Base-by-base conservation (phyloP, 2,329 filamentous ascomycete genomes). In the Calycina marina region DNA sequence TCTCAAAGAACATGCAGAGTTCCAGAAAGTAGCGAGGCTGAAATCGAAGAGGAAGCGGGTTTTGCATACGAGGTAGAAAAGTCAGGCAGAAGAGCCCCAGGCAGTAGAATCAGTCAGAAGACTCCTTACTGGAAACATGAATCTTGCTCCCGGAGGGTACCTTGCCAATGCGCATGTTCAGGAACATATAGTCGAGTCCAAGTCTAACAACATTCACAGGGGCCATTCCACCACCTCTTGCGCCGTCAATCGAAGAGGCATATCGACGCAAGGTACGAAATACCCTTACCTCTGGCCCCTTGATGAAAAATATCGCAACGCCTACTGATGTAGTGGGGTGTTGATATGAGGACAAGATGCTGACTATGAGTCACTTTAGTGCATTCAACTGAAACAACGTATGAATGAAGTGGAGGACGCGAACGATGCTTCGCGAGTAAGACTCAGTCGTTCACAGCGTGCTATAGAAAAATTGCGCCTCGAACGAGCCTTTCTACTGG, bases 311-410 rank as follows among this genome's bases (percentile, higher is more conserved):
- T n/a, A 11, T 14, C 25, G 63, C 79, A 3, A 84, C 88, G 13
- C 88, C 90, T 11, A 93, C 85, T 11, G 85, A 96, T 41, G 88
- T 96, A 58, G 79, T 88, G 54, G 86, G 88, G 31, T 98, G 96
- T 59, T 85, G 90, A 49, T 74, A 83, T 43, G 96, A 98, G 3
- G n/a, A 22, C 8, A 2, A 22, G 20, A 8, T 22, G n/a, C 20
- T 22, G n/a, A 22, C n/a, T n/a, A 22, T n/a, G n/a, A 22, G 8
- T 22, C n/a, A 9, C 20, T 9, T 8, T n/a, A 22, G 72, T 96
- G 88, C 57, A 84, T 94, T 53, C 81, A 92, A 48, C 71, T 98
- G 14, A 92, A 92, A 60, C 80, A 83, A 48, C 80, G 90, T 39
- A 82, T 90, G 42, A 80, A 77, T 54, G 86, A 94, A 55, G 83